A percentile compares a stretch with the other conserved stretches of the same genome.
Conservation (phyloP, 2,329 filamentous ascomycete genomes). For the Coniosporium tulheliwenetii region DNA sequence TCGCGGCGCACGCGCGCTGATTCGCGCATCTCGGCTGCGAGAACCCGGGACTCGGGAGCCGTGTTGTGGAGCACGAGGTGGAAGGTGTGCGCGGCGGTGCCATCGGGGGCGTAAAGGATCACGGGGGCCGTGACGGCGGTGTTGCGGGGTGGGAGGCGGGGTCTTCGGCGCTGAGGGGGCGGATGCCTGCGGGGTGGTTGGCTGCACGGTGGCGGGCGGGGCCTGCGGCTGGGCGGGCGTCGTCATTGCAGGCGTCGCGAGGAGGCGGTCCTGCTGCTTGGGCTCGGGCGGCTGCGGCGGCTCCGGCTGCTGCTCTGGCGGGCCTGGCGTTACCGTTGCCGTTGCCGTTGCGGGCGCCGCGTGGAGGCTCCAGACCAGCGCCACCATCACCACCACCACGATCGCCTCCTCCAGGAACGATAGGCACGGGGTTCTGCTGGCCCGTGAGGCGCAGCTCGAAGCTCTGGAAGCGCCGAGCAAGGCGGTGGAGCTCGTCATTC, state of each 20-base stretch:
- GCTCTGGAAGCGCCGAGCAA: no score
- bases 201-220: background rate
- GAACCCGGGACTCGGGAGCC: background rate
- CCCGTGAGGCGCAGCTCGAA: no score
- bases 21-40: background rate
- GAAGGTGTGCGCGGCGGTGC: slow-evolving; percentile 1
- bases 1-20: background rate
- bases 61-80: slow-evolving; percentile 2
- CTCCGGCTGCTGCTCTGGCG: background rate
- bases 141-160: background rate
- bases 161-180: background rate
- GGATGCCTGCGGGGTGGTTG: background rate
- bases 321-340: background rate
- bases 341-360: background rate
- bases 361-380: no score
- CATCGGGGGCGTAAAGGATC: slow-evolving; percentile 1
- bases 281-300: background rate
- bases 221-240: background rate
- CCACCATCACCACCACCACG: no score
- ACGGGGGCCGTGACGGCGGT: background rate
- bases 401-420: no score
- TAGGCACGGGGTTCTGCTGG: no score
- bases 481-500: no score
- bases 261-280: background rate
- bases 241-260: background rate